These are phyloP conservation scores for Pseudocercospora pini-densiflorae DNA, from an alignment of 2,329 filamentous ascomycete genomes.

Conservation along the genomic window DNA sequence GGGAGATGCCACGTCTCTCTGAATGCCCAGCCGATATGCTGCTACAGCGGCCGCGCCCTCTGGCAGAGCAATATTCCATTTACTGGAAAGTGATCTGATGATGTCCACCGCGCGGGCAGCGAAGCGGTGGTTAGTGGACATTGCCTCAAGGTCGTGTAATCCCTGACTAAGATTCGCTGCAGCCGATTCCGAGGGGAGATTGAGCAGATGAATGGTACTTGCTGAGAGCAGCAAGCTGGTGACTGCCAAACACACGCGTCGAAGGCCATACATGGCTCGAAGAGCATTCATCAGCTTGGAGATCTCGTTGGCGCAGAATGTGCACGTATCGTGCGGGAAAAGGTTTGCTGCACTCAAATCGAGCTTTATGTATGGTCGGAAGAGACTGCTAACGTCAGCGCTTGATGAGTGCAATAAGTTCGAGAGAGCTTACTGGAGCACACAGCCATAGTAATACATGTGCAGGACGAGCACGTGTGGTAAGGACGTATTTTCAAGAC, in stretches of 20 bases:
- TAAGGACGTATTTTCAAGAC: constrained; percentile 70
- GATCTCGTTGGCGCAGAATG: constrained; percentile 52
- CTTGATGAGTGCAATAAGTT: constrained; percentile 14
- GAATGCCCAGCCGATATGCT: constrained; percentile 33
- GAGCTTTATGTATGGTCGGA: constrained; percentile 73
- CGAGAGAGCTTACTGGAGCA: constrained; percentile 62
- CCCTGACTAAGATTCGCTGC: constrained; percentile 47
- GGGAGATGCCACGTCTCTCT: constrained; percentile 24
- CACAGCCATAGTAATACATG: constrained; percentile 43
- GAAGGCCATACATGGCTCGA: constrained; percentile 49
- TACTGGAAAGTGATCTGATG: constrained; percentile 46
- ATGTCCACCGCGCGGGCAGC: constrained; percentile 50
- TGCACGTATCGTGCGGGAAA: constrained; percentile 68
- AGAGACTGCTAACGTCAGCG: constrained; percentile 70
- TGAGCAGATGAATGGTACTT: constrained; percentile 51
- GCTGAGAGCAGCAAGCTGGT: constrained; percentile 49
- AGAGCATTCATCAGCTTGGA: constrained; percentile 49
- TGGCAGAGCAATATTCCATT: constrained; percentile 51
- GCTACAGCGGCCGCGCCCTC: constrained; percentile 39
- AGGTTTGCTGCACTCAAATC: constrained; percentile 61
- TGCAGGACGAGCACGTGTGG: constrained; percentile 71
- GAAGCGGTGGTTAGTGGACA: constrained; percentile 51
- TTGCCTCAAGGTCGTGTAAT: constrained; percentile 47
- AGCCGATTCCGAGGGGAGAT: constrained; percentile 45
- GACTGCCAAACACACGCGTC: constrained; percentile 45